Percentiles rank a stretch among this genome's conserved stretches.
phyloP scores from a whole-genome alignment of 1,284 basidiomycete species.

The Ceratobasidium theobromae region DNA sequence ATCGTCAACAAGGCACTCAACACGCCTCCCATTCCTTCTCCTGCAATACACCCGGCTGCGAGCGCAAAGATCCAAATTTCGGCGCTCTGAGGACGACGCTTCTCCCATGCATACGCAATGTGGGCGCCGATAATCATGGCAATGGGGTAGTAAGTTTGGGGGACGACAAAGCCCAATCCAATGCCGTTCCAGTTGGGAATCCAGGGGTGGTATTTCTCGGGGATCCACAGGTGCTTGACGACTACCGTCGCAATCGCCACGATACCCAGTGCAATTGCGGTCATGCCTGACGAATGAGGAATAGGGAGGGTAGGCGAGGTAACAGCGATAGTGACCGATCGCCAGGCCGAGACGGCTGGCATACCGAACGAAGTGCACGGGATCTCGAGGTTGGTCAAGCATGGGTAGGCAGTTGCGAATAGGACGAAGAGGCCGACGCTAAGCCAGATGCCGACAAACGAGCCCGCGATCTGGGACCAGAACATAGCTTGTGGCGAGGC shows the following conservation, averaged over 20 bases:
- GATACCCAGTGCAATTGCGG: slow-evolving; percentile 59
- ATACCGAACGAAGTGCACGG: slow-evolving; percentile 57
- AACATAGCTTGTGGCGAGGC: slow-evolving; percentile 69
- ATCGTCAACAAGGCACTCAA: slow-evolving; percentile 40
- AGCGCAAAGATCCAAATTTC: slow-evolving; percentile 42
- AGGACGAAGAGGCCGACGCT: slow-evolving; percentile 58
- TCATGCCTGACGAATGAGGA: slow-evolving; percentile 60
- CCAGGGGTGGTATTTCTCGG: slow-evolving; percentile 56
- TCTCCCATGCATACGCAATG: slow-evolving; percentile 50
- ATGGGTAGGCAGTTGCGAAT: slow-evolving; percentile 64
- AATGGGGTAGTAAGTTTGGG: slow-evolving; percentile 48
- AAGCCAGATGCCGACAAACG: slow-evolving; percentile 60
- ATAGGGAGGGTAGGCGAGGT: slow-evolving; percentile 43
- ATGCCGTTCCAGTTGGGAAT: slow-evolving; percentile 70
- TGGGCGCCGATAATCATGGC: slow-evolving; percentile 51
- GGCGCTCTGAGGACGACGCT: slow-evolving; percentile 40
- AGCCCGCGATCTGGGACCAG: slow-evolving; percentile 59
- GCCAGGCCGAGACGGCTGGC: slow-evolving; percentile 63
- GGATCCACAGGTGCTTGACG: slow-evolving; percentile 55
- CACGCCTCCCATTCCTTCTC: slow-evolving; percentile 46
- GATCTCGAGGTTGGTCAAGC: slow-evolving; percentile 53
- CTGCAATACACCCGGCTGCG: slow-evolving; percentile 45
- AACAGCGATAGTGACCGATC: slow-evolving; percentile 62
- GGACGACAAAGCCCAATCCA: slow-evolving; percentile 44
- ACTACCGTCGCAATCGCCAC: slow-evolving; percentile 53